Conservation (phyloP, 2,329 filamentous ascomycete species). For the Epichloe coenophiala region DNA sequence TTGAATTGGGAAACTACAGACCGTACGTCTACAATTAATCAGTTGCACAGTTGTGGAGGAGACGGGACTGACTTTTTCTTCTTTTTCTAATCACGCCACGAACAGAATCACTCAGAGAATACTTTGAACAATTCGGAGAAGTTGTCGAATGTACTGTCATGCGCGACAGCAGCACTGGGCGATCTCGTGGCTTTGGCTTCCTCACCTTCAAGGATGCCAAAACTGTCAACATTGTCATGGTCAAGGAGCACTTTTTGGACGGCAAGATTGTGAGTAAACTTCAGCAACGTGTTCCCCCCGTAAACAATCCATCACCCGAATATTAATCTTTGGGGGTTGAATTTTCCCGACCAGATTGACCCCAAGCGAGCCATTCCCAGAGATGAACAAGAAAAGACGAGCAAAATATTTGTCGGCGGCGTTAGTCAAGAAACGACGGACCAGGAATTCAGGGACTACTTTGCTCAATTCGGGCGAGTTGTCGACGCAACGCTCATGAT, state of each 20-base stretch:
- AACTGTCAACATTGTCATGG: slow-evolving; percentile 98
- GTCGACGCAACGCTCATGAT: slow-evolving; percentile 99
- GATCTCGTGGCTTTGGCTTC: slow-evolving; percentile 93
- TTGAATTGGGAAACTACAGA: slow-evolving; percentile 99
- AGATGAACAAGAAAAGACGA: slow-evolving; percentile 95
- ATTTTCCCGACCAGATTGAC: slow-evolving; percentile 57
- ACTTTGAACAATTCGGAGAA: slow-evolving; percentile 96
- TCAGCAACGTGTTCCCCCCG: too few relatives aligned
- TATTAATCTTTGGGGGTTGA: neutral
- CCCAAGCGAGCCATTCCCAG: slow-evolving; percentile 94
- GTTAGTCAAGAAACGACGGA: slow-evolving; percentile 96
- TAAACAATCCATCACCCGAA: neutral
- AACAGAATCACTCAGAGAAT: slow-evolving; percentile 85
- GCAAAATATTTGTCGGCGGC: slow-evolving; percentile 96
- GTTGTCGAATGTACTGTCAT: slow-evolving; percentile 98
- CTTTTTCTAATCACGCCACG: neutral
- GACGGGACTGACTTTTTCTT: slow-evolving; percentile 5
- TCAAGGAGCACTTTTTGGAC: slow-evolving; percentile 96
- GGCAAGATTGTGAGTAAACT: slow-evolving; percentile 75
- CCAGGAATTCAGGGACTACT: slow-evolving; percentile 91
- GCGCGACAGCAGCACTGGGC: slow-evolving; percentile 85
- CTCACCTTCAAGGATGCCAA: slow-evolving; percentile 96
- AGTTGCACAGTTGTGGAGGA: neutral
- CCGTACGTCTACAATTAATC: slow-evolving; percentile 45
- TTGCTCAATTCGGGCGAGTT: slow-evolving; percentile 89